Conservation (phyloP, 2,329 filamentous ascomycete species). For the Grosmannia huntii region DNA sequence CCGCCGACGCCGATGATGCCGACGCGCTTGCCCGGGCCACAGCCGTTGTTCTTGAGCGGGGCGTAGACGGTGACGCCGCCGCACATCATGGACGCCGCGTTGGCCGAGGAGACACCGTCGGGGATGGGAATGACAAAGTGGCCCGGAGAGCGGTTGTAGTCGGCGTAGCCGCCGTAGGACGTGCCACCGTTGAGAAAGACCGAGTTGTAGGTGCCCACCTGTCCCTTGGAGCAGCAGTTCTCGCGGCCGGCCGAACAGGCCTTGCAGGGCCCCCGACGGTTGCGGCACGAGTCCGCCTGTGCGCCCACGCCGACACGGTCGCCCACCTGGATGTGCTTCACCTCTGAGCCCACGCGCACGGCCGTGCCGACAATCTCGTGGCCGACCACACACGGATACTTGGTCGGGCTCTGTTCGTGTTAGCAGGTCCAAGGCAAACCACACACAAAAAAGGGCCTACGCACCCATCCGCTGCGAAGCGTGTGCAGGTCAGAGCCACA, state of each 20-base stretch:
- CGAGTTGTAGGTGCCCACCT: constrained; percentile 43
- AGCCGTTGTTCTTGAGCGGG: constrained; percentile 63
- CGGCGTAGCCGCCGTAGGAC: constrained; percentile 39
- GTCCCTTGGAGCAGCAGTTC: constrained; percentile 49
- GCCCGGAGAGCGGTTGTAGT: constrained; percentile 22
- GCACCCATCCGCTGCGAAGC: constrained; percentile 52
- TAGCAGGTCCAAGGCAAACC: constrained; percentile 14
- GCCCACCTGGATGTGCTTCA: constrained; percentile 45
- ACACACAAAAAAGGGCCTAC: constrained; percentile 29
- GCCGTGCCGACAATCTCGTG: constrained; percentile 59
- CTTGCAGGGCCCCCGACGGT: constrained; percentile 31
- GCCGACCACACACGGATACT: neutral
- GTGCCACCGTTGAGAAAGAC: constrained; percentile 35
- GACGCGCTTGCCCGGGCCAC: constrained; percentile 66
- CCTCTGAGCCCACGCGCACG: constrained; percentile 52
- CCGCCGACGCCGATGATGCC: constrained; percentile 62
- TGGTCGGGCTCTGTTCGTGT: neutral
- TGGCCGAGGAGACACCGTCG: constrained; percentile 46
- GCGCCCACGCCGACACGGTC: constrained; percentile 58
- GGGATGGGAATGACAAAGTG: constrained; percentile 52
- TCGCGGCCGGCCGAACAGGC: constrained; percentile 54
- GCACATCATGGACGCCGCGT: constrained; percentile 72
- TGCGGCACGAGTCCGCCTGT: constrained; percentile 33
- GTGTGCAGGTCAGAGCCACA: constrained; percentile 64
- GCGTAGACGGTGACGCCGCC: constrained; percentile 72